Evolutionary conservation across 305 asterid genomes (phyloP).

Genomic region (Fraxinus latifolia): DNA sequence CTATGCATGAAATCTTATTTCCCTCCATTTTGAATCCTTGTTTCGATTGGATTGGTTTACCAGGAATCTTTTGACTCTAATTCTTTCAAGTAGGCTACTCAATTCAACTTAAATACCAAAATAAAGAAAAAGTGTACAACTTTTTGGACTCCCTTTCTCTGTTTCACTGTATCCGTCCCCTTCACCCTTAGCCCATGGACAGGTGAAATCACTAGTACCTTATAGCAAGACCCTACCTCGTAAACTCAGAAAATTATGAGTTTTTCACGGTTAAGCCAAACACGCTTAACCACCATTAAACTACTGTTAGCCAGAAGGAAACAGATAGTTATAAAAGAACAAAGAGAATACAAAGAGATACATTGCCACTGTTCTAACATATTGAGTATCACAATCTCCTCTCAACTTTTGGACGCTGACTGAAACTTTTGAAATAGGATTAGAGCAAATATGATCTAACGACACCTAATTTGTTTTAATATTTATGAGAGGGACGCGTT

Average conservation of each 20-base stretch:
- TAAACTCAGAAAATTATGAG: not conserved
- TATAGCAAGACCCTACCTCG: not conserved
- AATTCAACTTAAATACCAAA: not conserved
- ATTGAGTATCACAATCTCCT: not conserved
- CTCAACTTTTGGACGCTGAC: not conserved
- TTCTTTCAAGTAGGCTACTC: not conserved
- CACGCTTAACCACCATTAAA: not conserved
- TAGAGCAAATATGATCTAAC: not conserved
- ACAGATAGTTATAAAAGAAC: not conserved
- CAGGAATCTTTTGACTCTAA: not conserved
- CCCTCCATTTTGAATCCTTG: not conserved
- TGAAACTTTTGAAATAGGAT: not conserved
- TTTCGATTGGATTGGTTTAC: not conserved
- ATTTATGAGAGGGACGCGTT: not conserved
- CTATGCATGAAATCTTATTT: not conserved
- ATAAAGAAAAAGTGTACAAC: not conserved
- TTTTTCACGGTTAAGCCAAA: not conserved
- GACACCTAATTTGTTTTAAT: not conserved
- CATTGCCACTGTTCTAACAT: not conserved
- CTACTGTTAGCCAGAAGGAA: not conserved
- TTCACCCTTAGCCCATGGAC: not conserved
- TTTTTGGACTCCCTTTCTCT: not conserved
- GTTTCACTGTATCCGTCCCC: not conserved
- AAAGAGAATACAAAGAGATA: not conserved
- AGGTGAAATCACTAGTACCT: not conserved